Conservation (phyloP, 225 moss, liverwort and hornwort genomes). For the Neckera pumila region DNA sequence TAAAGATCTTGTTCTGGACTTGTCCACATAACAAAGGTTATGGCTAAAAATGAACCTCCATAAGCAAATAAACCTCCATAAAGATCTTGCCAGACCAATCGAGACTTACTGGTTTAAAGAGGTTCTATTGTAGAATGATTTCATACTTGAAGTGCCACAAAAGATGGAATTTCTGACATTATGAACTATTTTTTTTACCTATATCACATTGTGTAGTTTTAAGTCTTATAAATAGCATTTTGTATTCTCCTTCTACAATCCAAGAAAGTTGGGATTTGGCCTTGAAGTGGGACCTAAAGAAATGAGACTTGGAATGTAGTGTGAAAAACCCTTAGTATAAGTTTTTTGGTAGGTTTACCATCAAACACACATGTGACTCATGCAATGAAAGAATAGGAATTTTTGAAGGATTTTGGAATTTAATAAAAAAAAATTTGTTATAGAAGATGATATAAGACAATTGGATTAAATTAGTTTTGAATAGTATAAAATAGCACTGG, state of each 20-base stretch:
- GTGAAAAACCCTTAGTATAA: too few relatives aligned
- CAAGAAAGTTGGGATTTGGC: not conserved
- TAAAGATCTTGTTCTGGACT: too few relatives aligned
- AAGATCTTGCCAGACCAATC: too few relatives aligned
- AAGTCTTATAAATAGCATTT: too few relatives aligned
- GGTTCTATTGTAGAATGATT: not conserved
- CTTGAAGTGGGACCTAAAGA: not conserved
- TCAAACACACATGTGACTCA: not conserved
- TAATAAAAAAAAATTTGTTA: not conserved
- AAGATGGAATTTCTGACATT: not conserved
- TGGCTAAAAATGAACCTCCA: too few relatives aligned
- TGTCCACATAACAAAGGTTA: too few relatives aligned
- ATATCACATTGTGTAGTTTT: too few relatives aligned
- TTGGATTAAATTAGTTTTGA: not conserved
- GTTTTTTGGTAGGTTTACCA: rapidly evolving
- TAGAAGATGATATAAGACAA: not conserved
- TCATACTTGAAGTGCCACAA: not conserved
- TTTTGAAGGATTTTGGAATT: not conserved
- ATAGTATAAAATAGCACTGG: not conserved
- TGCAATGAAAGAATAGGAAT: not conserved
- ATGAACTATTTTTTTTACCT: not conserved
- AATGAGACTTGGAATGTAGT: not conserved
- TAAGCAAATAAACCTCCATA: too few relatives aligned
- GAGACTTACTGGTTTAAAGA: too few relatives aligned
- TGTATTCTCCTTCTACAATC: not conserved